Evolutionary conservation across 371 early-diverging fungal species (phyloP).

Genomic region (Neoconidiobolus thromboides): DNA sequence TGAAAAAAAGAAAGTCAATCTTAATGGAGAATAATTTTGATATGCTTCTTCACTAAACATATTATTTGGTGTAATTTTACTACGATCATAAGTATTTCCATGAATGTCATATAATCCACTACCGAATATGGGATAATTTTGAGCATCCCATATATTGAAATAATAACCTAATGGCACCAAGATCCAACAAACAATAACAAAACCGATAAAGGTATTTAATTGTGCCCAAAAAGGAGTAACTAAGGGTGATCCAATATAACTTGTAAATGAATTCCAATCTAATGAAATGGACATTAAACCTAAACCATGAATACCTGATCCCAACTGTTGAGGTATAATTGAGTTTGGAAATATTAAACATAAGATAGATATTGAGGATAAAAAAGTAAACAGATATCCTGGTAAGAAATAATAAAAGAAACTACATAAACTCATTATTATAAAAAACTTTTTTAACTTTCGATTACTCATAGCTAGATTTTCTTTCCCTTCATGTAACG

Average conservation of each 20-base stretch:
- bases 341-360: conserved; percentile 26
- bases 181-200: conserved; percentile 40
- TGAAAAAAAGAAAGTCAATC: conserved; percentile 33
- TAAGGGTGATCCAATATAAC: conserved; percentile 16
- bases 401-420: conserved; percentile 38
- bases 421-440: conserved; percentile 14
- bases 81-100: conserved; percentile 20
- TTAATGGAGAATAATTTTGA: conserved; percentile 40
- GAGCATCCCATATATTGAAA: conserved; percentile 30
- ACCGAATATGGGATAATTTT: conserved; percentile 32
- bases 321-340: conserved; percentile 25
- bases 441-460: conserved; percentile 14
- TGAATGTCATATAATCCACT: conserved; percentile 27
- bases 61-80: conserved; percentile 25
- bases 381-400: conserved; percentile 28
- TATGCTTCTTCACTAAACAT: conserved; percentile 36
- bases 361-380: conserved; percentile 21
- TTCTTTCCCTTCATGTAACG: conserved; percentile 32
- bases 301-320: conserved; percentile 23
- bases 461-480: conserved; percentile 4
- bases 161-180: conserved; percentile 40
- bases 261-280: conserved; percentile 17
- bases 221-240: conserved; percentile 16
- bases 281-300: conserved; percentile 15
- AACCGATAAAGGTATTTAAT: conserved; percentile 23